Conservation (phyloP, 1,284 basidiomycete genomes). For the Meira nashicola region DNA sequence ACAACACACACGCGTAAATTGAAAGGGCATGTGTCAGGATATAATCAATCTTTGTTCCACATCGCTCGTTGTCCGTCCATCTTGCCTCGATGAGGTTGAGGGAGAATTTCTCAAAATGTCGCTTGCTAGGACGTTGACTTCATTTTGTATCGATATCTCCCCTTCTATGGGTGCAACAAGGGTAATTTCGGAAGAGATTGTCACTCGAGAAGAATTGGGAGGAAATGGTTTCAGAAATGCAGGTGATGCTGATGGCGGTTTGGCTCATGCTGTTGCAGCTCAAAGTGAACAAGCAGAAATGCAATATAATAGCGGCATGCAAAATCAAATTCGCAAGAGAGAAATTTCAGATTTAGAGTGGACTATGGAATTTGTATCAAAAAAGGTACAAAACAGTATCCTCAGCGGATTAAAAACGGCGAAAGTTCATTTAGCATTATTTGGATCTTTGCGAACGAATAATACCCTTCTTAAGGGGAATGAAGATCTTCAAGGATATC, state of each 20-base stretch:
- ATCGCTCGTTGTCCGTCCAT: too few relatives aligned
- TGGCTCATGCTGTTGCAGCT: background rate
- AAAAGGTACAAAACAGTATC: conserved; percentile 86
- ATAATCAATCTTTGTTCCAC: too few relatives aligned
- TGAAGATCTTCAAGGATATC: conserved; percentile 63
- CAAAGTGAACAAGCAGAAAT: conserved; percentile 46
- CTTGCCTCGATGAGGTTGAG: too few relatives aligned
- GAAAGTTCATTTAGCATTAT: conserved; percentile 76
- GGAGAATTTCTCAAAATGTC: too few relatives aligned
- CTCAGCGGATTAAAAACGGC: conserved; percentile 85
- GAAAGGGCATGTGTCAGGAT: too few relatives aligned
- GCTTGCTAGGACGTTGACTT: background rate
- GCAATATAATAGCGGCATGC: conserved; percentile 58
- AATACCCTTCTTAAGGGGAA: conserved; percentile 64
- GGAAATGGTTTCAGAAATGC: conserved; percentile 43
- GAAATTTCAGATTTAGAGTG: conserved; percentile 66
- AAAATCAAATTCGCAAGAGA: conserved; percentile 56
- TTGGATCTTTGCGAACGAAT: conserved; percentile 68
- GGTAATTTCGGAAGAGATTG: conserved; percentile 27
- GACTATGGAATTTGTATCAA: conserved; percentile 75
- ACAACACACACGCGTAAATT: too few relatives aligned
- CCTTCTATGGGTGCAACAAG: conserved; percentile 70
- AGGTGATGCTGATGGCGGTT: conserved; percentile 57
- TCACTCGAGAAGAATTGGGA: conserved; percentile 9
- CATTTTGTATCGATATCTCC: conserved; percentile 77